These are phyloP conservation scores for Pseudogymnoascus sp. DNA, from an alignment of 2,329 filamentous ascomycete species.

Conservation along the genomic window DNA sequence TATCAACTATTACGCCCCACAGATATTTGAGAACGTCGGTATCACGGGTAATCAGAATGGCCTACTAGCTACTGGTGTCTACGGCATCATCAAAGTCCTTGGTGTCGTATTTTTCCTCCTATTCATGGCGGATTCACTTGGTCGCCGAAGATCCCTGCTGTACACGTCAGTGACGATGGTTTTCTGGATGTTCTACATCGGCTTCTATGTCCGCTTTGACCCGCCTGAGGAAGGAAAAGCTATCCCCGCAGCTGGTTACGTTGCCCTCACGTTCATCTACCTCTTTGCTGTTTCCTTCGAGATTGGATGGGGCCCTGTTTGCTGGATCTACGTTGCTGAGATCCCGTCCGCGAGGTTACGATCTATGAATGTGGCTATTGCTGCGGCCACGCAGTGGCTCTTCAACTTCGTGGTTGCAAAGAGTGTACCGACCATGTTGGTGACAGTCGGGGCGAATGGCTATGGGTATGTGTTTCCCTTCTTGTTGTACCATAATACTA, in stretches of 20 bases:
- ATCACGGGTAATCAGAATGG: constrained; percentile 48
- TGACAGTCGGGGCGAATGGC: constrained; percentile 13
- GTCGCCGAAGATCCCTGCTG: constrained; percentile 48
- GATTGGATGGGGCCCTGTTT: constrained; percentile 59
- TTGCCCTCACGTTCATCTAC: constrained; percentile 62
- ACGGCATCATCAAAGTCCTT: constrained; percentile 61
- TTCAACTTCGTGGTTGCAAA: constrained; percentile 64
- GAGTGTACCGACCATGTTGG: constrained; percentile 19
- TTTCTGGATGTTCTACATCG: constrained; percentile 57
- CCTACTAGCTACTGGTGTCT: constrained; percentile 64
- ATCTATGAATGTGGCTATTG: constrained; percentile 56
- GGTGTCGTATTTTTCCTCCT: constrained; percentile 55
- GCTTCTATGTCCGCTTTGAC: constrained; percentile 53
- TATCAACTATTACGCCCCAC: constrained; percentile 57
- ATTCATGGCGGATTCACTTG: constrained; percentile 57
- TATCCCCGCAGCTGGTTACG: constrained; percentile 43
- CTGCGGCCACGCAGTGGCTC: constrained; percentile 60
- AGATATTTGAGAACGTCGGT: constrained; percentile 59
- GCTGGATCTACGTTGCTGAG: constrained; percentile 63
- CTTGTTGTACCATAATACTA: neutral
- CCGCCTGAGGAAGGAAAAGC: constrained; percentile 35
- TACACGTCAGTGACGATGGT: constrained; percentile 41
- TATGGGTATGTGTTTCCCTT: constrained; percentile 12
- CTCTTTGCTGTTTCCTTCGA: constrained; percentile 62
- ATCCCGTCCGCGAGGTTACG: constrained; percentile 58